phyloP scores from a whole-genome alignment of 2,329 filamentous ascomycete genomes.

The Botryotinia convoluta region DNA sequence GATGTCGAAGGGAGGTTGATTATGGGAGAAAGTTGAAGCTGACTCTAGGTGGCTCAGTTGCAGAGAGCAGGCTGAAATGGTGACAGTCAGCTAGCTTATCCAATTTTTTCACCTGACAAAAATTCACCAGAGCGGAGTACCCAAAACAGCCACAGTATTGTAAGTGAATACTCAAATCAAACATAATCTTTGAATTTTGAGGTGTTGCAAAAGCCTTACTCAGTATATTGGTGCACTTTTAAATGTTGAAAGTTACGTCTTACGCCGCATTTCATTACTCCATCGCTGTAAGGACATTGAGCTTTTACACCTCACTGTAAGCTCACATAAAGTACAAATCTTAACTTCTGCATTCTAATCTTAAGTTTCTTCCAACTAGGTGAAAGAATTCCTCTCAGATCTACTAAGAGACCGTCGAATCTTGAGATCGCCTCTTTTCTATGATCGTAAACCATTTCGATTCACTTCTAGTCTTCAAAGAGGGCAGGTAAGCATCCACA shows the following conservation, averaged over 20 bases:
- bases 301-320: neutral
- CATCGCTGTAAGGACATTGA: neutral
- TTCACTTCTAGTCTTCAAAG: too few relatives aligned
- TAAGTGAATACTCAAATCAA: neutral
- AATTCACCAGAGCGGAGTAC: neutral
- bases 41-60: too few relatives aligned
- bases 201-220: too few relatives aligned
- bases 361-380: too few relatives aligned
- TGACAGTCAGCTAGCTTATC: neutral
- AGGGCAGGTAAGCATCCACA: neutral
- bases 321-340: neutral
- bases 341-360: too few relatives aligned
- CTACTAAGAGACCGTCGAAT: too few relatives aligned
- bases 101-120: too few relatives aligned
- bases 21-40: neutral
- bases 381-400: too few relatives aligned
- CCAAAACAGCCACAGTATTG: neutral
- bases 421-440: too few relatives aligned
- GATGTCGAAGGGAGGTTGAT: neutral
- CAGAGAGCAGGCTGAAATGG: neutral
- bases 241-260: neutral
- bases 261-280: neutral
- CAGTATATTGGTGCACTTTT: accelerated
- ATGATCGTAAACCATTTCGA: too few relatives aligned
- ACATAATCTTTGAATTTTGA: neutral